These are phyloP conservation scores for Sequoia sempervirens DNA, from an alignment of 75 land plant species.

Conservation along the genomic window DNA sequence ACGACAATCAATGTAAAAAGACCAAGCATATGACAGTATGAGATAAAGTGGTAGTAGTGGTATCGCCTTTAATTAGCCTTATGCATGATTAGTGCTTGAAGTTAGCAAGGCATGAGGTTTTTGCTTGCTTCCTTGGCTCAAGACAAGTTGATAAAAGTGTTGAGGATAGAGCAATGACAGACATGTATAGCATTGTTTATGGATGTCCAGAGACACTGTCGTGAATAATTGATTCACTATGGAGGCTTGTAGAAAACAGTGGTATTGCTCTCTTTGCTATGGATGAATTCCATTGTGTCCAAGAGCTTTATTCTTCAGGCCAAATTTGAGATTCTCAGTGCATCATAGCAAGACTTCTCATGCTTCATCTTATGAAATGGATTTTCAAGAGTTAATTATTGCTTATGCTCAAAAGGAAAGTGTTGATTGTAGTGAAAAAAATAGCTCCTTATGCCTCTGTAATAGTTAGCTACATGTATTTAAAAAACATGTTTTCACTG, in stretches of 20 bases:
- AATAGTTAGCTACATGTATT: too few relatives aligned
- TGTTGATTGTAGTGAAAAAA: slow-evolving; percentile 1
- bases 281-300: too few relatives aligned
- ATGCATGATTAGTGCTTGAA: slow-evolving; percentile 94
- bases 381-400: slow-evolving; percentile 53
- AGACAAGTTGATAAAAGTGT: slow-evolving; percentile 68
- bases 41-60: slow-evolving; percentile 75
- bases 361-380: slow-evolving; percentile 47
- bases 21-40: too few relatives aligned
- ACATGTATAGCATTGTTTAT: slow-evolving; percentile 67
- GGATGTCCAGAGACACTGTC: slow-evolving; percentile 83
- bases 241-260: too few relatives aligned
- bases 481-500: too few relatives aligned
- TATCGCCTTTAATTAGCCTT: slow-evolving; percentile 86
- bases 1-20: too few relatives aligned
- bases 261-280: too few relatives aligned
- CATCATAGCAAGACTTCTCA: slow-evolving; percentile 69
- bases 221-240: slow-evolving; percentile 46
- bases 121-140: slow-evolving; percentile 91
- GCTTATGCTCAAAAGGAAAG: slow-evolving; percentile 25
- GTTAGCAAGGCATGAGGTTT: slow-evolving; percentile 65
- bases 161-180: slow-evolving; percentile 75
- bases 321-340: too few relatives aligned
- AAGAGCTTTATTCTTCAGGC: too few relatives aligned
- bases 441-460: too few relatives aligned